Conservation (phyloP, 768 basidiomycete species). For the Candolleomyces efflorescens region DNA sequence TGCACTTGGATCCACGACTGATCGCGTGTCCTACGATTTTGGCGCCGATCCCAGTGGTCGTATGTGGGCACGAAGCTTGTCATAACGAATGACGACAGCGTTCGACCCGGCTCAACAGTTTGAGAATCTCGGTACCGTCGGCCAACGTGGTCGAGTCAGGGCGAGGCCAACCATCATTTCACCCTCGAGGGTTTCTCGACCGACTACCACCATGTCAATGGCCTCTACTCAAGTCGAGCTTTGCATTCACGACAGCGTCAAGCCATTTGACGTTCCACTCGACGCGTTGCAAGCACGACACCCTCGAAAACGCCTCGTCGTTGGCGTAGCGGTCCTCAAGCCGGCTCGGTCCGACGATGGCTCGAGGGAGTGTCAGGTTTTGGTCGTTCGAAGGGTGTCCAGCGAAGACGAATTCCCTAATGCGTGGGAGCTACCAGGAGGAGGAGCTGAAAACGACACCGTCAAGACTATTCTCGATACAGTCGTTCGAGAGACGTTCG, state of each 20-base stretch:
- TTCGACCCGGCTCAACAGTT: too few species aligned
- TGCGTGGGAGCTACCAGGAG: conserved; percentile 12
- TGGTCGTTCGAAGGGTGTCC: conserved; percentile 9
- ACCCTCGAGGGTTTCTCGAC: too few species aligned
- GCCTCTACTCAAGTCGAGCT: too few species aligned
- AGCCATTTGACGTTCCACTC: conserved; percentile 4
- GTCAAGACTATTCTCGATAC: conserved; percentile 8
- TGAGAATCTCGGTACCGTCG: too few species aligned
- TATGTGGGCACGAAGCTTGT: too few species aligned
- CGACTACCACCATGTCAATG: too few species aligned
- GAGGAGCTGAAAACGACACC: conserved; percentile 5
- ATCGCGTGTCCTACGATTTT: too few species aligned
- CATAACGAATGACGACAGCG: too few species aligned
- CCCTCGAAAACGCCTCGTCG: conserved; percentile 10
- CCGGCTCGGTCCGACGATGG: neutral
- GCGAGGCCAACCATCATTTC: too few species aligned
- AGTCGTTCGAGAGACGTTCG: conserved; percentile 10
- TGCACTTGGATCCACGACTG: too few species aligned
- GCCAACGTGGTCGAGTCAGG: too few species aligned
- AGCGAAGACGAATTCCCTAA: conserved; percentile 10
- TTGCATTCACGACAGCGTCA: neutral
- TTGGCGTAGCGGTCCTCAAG: conserved; percentile 7
- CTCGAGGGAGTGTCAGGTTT: neutral
- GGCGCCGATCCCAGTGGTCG: too few species aligned
- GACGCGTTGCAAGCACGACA: conserved; percentile 2